Percentiles rank a stretch among this genome's conserved stretches.
Conservation (phyloP, 2,329 filamentous ascomycete species). For the Trichophyton benhamiae region DNA sequence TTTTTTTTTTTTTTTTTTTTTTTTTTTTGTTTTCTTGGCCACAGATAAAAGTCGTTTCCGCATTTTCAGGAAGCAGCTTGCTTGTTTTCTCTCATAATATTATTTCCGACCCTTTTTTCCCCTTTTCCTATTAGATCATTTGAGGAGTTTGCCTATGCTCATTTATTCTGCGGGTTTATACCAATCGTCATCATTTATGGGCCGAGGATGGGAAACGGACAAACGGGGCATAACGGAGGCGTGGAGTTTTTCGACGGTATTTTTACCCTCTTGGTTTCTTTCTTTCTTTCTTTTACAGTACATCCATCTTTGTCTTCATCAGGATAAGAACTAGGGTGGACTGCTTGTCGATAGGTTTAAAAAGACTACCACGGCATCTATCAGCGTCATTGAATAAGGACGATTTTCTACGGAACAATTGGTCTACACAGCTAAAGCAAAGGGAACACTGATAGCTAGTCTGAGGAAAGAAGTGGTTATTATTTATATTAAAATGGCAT, state of each 20-base stretch:
- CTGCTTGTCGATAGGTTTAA: background rate
- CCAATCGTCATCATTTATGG: background rate
- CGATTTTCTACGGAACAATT: too few species aligned
- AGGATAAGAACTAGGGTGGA: background rate
- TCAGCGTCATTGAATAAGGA: background rate
- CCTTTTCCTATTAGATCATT: background rate
- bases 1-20: too few species aligned
- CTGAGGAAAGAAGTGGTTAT: background rate
- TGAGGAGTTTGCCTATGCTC: background rate
- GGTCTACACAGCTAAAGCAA: too few species aligned
- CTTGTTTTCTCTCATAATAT: background rate
- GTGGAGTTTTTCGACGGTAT: background rate
- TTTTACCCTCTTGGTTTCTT: background rate
- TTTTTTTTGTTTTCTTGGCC: background rate
- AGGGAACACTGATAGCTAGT: too few species aligned
- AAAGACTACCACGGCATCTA: background rate
- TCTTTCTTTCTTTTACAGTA: background rate
- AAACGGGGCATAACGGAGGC: background rate
- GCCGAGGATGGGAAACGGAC: background rate
- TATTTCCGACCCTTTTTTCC: background rate
- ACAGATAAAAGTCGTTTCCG: background rate
- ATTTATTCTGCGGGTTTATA: slow-evolving; percentile 3
- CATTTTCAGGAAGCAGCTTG: background rate
- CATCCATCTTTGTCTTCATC: background rate
- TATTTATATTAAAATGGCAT: background rate